Evolutionary conservation across 106 monocot species (phyloP).

Genomic region (Iris macrosiphon): DNA sequence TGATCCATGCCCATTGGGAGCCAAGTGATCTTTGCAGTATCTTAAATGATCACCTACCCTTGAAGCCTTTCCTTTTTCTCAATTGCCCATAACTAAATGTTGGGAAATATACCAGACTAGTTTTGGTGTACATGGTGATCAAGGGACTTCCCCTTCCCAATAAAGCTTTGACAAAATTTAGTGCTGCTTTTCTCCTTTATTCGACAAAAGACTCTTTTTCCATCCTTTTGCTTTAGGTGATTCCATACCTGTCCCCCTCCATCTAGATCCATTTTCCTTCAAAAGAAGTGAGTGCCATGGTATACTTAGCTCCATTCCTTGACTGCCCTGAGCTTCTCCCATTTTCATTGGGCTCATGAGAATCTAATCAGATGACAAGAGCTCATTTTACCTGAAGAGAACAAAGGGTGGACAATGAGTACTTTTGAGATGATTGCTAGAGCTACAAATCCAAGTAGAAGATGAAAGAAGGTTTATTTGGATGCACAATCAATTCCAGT

Average conservation of each 20-base stretch:
- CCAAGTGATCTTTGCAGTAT: not conserved
- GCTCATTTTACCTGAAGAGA: constrained; percentile 10
- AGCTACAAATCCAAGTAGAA: too few relatives aligned
- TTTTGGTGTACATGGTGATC: constrained; percentile 11
- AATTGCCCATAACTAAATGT: constrained; percentile 2
- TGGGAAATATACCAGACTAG: not conserved
- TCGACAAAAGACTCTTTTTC: constrained; percentile 17
- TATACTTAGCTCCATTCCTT: not conserved
- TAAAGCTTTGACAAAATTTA: constrained; percentile 27
- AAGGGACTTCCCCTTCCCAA: constrained; percentile 23
- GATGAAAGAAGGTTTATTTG: too few relatives aligned
- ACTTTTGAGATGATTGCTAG: constrained; percentile 26
- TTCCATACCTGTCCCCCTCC: constrained; percentile 11
- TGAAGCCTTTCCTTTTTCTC: not conserved
- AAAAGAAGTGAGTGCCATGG: not conserved
- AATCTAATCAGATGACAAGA: constrained; percentile 16
- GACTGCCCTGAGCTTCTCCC: constrained; percentile 1
- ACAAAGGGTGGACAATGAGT: constrained; percentile 7
- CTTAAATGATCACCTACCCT: not conserved
- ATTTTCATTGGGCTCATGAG: constrained; percentile 2
- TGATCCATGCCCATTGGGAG: not conserved
- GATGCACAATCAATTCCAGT: too few relatives aligned
- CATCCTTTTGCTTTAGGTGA: constrained; percentile 17
- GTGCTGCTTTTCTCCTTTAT: constrained; percentile 26
- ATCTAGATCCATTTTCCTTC: constrained; percentile 10